These are phyloP conservation scores for Mortierella sp. DNA, from an alignment of 371 early-diverging fungal genomes.

Conservation along the genomic window DNA sequence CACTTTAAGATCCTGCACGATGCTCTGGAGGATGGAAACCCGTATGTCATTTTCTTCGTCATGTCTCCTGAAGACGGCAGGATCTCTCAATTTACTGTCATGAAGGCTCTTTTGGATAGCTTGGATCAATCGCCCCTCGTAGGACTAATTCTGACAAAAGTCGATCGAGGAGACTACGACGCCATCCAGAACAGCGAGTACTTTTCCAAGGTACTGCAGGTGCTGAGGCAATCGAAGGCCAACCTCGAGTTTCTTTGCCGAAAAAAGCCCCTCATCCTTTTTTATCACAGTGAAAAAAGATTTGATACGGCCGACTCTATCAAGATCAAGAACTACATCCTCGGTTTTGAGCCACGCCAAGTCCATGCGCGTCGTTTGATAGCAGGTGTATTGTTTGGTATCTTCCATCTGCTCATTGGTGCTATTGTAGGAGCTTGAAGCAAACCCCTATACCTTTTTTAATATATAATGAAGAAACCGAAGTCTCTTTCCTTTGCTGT, in stretches of 20 bases:
- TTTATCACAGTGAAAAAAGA: background rate
- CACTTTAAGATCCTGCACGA: background rate
- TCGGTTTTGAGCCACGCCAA: background rate
- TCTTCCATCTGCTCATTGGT: background rate
- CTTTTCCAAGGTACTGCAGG: background rate
- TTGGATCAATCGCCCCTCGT: background rate
- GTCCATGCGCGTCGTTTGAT: background rate
- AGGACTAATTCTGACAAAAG: constrained; percentile 6
- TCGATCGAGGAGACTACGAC: background rate
- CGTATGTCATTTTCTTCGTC: constrained; percentile 10
- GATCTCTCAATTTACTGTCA: background rate
- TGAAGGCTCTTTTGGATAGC: background rate
- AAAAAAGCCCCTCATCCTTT: background rate
- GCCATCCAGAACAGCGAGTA: background rate
- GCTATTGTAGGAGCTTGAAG: background rate
- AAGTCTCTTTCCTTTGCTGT: too few relatives aligned
- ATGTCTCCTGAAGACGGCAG: background rate
- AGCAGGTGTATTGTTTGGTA: background rate
- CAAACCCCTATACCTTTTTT: background rate
- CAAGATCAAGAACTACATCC: background rate
- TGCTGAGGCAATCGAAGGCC: background rate
- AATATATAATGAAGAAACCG: background rate
- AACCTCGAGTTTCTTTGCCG: background rate
- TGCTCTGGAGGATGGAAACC: background rate
- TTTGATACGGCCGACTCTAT: background rate